Evolutionary conservation across 495 filamentous ascomycete species (phyloP), one percentile per base, ranked within the genome.

Genomic region (Neurospora tetrasperma): DNA sequence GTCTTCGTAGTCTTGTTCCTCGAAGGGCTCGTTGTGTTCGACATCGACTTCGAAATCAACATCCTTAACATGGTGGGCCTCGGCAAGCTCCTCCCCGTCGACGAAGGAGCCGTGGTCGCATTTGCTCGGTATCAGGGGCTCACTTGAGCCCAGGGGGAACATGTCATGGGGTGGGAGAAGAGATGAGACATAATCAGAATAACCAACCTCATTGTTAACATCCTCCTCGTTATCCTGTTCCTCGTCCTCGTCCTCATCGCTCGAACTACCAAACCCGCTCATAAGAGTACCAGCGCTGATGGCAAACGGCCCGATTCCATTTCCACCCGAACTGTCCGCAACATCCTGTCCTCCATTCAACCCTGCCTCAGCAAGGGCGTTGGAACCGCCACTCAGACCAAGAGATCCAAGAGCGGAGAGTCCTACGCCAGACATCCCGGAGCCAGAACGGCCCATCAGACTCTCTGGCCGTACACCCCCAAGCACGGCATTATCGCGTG

Each of bases 401-500:
- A 85, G 80, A 4, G 82, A 81, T 14, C 81, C 82, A 71, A 86
- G 81, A 1, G 84, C 84, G 23, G 81, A 79, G 1, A 86, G 80
- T n/a, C 84, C 83, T 71, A 82, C 81, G 9, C 83, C 82, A 35
- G 79, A 80, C 1, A 83, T 75, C 2, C 74, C 74, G 31, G 75
- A 77, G 6, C 72, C 76, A 66, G 54, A 66, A 66, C 54, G 54
- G 38, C 73, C 80, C 42, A 69, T 69, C 10, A 78, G 76, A 6
- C 85, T 79, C 73, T 98, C 96, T 2, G 96, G 96, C 48, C 95
- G 89, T 5, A 98, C 94, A 12, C 96, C 96, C 48, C 96, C 96
- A n/a, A 99, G 90, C 69, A 99, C 96, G 10, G 96, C 96, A 81
- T 99, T 99, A 76, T 99, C 96, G 54, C 96, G 91, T 81, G 98